phyloP scores from a whole-genome alignment of 805 yeast species.

The Wickerhamomyces xylosicus region DNA sequence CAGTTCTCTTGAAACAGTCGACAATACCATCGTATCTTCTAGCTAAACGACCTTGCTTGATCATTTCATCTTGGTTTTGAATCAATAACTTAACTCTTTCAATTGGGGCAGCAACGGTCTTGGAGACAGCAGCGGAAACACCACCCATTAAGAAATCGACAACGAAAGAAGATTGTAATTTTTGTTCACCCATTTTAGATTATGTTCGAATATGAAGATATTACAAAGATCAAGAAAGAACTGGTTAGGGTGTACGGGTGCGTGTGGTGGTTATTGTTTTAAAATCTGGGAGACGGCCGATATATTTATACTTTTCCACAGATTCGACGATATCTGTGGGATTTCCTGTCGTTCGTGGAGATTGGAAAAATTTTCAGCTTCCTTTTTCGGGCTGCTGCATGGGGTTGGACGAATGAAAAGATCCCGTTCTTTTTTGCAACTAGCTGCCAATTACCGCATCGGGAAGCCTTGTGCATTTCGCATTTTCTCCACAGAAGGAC shows the following conservation, averaged over 20 bases:
- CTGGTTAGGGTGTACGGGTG: not conserved
- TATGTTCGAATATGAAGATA: constrained; percentile 1
- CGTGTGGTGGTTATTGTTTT: not conserved
- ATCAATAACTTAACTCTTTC: constrained; percentile 94
- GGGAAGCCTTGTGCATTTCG: not conserved
- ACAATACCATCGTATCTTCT: constrained; percentile 79
- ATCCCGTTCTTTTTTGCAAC: not conserved
- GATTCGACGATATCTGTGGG: not conserved
- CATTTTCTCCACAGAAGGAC: not conserved
- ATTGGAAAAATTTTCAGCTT: not conserved
- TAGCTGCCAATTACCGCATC: not conserved
- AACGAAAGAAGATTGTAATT: constrained; percentile 38
- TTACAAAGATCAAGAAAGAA: not conserved
- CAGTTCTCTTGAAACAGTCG: constrained; percentile 93
- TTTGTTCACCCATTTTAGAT: constrained; percentile 21
- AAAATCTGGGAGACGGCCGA: not conserved
- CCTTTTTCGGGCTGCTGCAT: not conserved
- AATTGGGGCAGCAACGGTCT: constrained; percentile 96
- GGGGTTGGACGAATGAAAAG: not conserved
- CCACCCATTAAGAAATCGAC: constrained; percentile 92
- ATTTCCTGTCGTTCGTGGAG: not conserved
- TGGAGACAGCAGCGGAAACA: constrained; percentile 97
- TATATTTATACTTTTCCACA: not conserved
- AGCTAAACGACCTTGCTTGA: constrained; percentile 93
- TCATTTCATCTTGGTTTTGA: constrained; percentile 97